Base-by-base conservation (phyloP, 2,329 filamentous ascomycete genomes). In the Aspergillus sojae region DNA sequence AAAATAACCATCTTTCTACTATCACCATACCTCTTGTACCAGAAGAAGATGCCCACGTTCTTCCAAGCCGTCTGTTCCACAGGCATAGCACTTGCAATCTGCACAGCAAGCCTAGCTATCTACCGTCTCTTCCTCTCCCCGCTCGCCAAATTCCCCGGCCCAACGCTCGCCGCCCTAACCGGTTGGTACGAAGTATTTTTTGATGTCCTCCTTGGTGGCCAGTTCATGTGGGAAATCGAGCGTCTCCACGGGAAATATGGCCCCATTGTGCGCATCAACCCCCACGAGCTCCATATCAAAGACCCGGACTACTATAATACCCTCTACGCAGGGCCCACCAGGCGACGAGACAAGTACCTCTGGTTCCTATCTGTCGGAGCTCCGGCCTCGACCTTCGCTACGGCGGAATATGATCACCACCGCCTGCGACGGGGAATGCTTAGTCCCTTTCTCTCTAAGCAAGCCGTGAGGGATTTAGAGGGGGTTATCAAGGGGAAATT, bases 341-440 rank as follows among this genome's bases (percentile, higher is more conserved):
- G 58, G 30, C 48, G 64, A 26, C 61, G 67, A 5, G 57, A 68
- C 28, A 67, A 68, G 43, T 61, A 68, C 11, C 50, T 57, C 28
- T 64, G 59, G 57, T 65, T 67, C 30, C 54, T 39, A 19, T 59
- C 34, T 9, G 61, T 63, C 6, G 50, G 30, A 14, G 56, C 46
- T 12, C 57, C 58, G 1, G 19, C 57, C 21, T 62, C 66, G 3
- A 61, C 65, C 12, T 68, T 67, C 28, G 60, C 61, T 4, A 61
- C 57, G 1, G 30, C 50, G 4, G 54, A 32, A 16, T 57, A 62
- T 54, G 34, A 52, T 4, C 14, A 36, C 0, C 65, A 68, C 52
- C 56, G 57, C 11, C 32, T 34, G 7, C 55, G 67, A n/a, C n/a
- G 67, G 43, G 54, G 45, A 5, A 45, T 65, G 14, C 19, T 67